Evolutionary conservation across 2,329 filamentous ascomycete genomes (phyloP).

Genomic region (Delphinella strobiligena): DNA sequence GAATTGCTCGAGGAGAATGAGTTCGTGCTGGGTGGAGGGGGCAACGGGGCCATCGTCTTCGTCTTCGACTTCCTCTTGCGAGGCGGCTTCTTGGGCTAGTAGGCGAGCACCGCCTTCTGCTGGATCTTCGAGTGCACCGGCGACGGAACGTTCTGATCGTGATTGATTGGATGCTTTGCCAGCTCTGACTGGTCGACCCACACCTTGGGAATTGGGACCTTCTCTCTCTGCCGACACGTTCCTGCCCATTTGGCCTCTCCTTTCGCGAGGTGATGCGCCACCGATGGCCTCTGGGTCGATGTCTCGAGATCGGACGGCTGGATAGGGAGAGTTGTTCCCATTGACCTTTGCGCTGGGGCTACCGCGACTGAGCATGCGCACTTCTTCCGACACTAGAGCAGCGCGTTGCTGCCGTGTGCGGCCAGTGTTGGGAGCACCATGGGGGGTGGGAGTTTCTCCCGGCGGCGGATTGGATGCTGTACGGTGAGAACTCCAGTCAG

Average conservation of each 20-base stretch:
- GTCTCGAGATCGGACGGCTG: constrained; percentile 1
- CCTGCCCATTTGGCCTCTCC: constrained; percentile 14
- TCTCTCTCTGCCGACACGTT: constrained; percentile 12
- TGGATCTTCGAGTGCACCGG: constrained; percentile 7
- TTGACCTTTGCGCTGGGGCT: constrained; percentile 7
- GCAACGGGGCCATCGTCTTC: constrained; percentile 1
- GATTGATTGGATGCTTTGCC: constrained; percentile 2
- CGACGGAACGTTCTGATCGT: constrained; percentile 7
- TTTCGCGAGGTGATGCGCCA: constrained; percentile 4
- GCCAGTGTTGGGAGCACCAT: constrained; percentile 6
- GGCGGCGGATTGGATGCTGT: constrained; percentile 6
- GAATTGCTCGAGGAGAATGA: constrained; percentile 11
- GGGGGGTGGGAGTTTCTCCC: constrained; percentile 4
- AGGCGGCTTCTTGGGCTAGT: not conserved
- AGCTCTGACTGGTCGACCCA: constrained; percentile 3
- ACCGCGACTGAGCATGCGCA: constrained; percentile 14
- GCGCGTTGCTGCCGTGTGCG: constrained; percentile 15
- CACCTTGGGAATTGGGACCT: constrained; percentile 14
- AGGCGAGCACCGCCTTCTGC: constrained; percentile 10
- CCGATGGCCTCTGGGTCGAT: constrained; percentile 9
- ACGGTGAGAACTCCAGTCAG: not conserved
- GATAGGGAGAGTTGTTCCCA: constrained; percentile 5
- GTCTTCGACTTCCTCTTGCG: constrained; percentile 2
- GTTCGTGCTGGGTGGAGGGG: constrained; percentile 9
- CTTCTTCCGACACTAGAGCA: constrained; percentile 16